phyloP scores from a whole-genome alignment of 2,329 filamentous ascomycete genomes.

The Raffaelea deltoideospora region DNA sequence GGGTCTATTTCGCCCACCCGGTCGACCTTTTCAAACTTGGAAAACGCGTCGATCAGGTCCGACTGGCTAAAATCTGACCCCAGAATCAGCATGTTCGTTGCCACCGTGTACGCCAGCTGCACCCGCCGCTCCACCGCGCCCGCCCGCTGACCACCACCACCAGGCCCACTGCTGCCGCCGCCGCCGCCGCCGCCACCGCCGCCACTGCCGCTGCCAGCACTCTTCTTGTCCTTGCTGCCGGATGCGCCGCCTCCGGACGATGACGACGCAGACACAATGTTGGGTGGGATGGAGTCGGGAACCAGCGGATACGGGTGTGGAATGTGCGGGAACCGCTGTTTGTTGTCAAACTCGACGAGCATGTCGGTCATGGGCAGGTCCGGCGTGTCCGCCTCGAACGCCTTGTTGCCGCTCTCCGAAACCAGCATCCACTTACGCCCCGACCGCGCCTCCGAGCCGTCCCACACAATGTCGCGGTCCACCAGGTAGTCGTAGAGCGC shows the following conservation, averaged over 20 bases:
- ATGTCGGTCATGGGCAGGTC: constrained; percentile 53
- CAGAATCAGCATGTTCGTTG: constrained; percentile 42
- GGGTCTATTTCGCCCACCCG: constrained; percentile 34
- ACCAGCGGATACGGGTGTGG: constrained; percentile 52
- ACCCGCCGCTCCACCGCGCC: constrained; percentile 30
- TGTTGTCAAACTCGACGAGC: constrained; percentile 49
- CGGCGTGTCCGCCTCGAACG: constrained; percentile 31
- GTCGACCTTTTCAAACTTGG: constrained; percentile 41
- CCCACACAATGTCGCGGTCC: constrained; percentile 51
- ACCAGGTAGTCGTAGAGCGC: constrained; percentile 58
- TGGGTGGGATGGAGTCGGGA: constrained; percentile 32
- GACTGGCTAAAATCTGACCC: constrained; percentile 37
- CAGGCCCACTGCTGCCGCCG: not conserved
- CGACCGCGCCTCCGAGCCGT: constrained; percentile 42
- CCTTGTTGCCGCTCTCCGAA: constrained; percentile 26
- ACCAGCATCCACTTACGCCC: constrained; percentile 52
- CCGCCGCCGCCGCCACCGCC: constrained; percentile 9
- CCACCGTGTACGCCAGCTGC: constrained; percentile 42
- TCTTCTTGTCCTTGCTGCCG: constrained; percentile 10
- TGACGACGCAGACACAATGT: constrained; percentile 3
- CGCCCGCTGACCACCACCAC: constrained; percentile 5
- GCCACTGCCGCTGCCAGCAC: constrained; percentile 10
- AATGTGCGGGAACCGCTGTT: constrained; percentile 47
- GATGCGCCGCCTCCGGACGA: not conserved
- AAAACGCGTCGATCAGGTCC: constrained; percentile 38